These are phyloP conservation scores for Xylaria flabelliformis DNA, from an alignment of 495 filamentous ascomycete species.

Conservation along the genomic window DNA sequence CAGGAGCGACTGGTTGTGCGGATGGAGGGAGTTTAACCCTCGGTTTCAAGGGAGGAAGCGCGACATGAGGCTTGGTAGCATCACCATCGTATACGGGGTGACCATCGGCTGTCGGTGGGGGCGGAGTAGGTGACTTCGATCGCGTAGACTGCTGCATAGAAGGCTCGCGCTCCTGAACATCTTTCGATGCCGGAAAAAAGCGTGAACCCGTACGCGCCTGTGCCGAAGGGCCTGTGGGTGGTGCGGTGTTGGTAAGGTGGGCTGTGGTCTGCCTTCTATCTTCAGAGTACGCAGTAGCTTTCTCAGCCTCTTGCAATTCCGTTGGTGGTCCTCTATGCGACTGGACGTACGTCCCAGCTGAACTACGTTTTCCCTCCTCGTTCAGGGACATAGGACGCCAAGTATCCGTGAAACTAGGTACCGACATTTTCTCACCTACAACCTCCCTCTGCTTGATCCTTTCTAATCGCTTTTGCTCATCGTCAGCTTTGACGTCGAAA, in stretches of 20 bases:
- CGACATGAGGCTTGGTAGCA: slow-evolving; percentile 67
- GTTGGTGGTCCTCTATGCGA: slow-evolving; percentile 10
- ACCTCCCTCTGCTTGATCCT: slow-evolving; percentile 24
- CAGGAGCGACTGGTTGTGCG: slow-evolving; percentile 39
- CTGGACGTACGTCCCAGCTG: slow-evolving; percentile 7
- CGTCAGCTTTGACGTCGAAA: slow-evolving; percentile 30
- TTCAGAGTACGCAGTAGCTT: slow-evolving; percentile 35
- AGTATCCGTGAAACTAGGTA: slow-evolving; percentile 17
- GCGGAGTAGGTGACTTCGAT: slow-evolving; percentile 66
- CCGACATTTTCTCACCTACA: not conserved
- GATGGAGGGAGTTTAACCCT: slow-evolving; percentile 75
- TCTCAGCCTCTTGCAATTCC: slow-evolving; percentile 24
- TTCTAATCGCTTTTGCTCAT: slow-evolving; percentile 33
- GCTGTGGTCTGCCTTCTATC: slow-evolving; percentile 40
- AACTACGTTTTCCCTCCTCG: slow-evolving; percentile 17
- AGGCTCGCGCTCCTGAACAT: slow-evolving; percentile 23
- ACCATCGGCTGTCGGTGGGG: slow-evolving; percentile 72
- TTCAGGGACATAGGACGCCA: slow-evolving; percentile 25
- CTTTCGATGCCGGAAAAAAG: slow-evolving; percentile 66
- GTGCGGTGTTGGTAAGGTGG: slow-evolving; percentile 28
- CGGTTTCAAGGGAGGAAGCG: slow-evolving; percentile 70
- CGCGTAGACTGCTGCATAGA: slow-evolving; percentile 29
- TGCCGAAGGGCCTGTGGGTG: slow-evolving; percentile 48
- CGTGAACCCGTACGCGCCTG: slow-evolving; percentile 61
- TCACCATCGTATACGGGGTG: slow-evolving; percentile 77